A percentile compares a stretch with the other conserved stretches of the same genome.
Evolutionary conservation across 1,284 basidiomycete genomes (phyloP).

Genomic region (Prillingera fragicola): DNA sequence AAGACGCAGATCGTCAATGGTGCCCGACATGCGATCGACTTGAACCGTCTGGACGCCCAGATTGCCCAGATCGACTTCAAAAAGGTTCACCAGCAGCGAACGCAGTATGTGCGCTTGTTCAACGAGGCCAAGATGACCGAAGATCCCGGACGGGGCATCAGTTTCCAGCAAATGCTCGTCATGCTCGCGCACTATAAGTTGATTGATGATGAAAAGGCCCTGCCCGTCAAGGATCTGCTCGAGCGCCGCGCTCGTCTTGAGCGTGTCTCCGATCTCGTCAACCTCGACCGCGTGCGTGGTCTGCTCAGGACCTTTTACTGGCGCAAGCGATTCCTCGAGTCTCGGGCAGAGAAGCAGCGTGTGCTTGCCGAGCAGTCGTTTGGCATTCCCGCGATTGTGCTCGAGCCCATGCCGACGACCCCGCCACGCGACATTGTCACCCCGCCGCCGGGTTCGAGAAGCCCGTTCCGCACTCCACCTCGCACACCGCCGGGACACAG

Average conservation of each 20-base stretch:
- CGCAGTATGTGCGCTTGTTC: constrained; percentile 67
- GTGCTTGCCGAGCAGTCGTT: constrained; percentile 28
- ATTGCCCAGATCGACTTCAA: constrained; percentile 62
- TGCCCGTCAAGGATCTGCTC: constrained; percentile 76
- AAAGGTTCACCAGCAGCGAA: constrained; percentile 61
- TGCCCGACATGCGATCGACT: constrained; percentile 56
- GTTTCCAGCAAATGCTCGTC: constrained; percentile 85
- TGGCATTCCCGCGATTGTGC: constrained; percentile 46
- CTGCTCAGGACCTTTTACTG: constrained; percentile 68
- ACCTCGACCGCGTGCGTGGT: constrained; percentile 75
- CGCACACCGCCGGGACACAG: constrained; percentile 2
- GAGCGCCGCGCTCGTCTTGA: constrained; percentile 68
- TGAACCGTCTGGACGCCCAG: constrained; percentile 57
- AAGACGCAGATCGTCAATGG: constrained; percentile 27
- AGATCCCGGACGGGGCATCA: constrained; percentile 70
- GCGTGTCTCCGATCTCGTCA: constrained; percentile 72
- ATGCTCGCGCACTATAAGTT: constrained; percentile 87
- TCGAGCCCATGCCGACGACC: constrained; percentile 37
- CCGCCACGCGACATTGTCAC: constrained; percentile 26
- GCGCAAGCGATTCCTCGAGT: constrained; percentile 60
- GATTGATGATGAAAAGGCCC: constrained; percentile 78
- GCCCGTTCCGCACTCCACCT: constrained; percentile 16
- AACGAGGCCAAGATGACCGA: constrained; percentile 76
- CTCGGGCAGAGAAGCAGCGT: constrained; percentile 25
- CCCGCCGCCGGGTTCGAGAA: constrained; percentile 6